A percentile compares a stretch with the other conserved stretches of the same genome.
phyloP scores from a whole-genome alignment of 805 yeast genomes.

The Phaffomyces antillensis region DNA sequence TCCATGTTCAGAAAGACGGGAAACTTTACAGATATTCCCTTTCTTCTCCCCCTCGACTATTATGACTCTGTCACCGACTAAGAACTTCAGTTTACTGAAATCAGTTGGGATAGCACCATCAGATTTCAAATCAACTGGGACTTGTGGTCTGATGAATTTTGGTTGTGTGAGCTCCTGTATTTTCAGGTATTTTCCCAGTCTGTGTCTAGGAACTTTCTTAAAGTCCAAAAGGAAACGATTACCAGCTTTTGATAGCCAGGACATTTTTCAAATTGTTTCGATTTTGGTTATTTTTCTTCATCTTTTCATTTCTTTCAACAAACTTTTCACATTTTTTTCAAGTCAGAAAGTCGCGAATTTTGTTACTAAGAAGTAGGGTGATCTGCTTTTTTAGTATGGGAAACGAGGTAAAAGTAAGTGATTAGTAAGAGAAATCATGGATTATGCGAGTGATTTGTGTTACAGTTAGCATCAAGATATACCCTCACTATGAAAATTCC shows the following conservation, averaged over 20 bases:
- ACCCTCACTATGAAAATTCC: too few relatives aligned
- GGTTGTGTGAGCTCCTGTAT: conserved; percentile 27
- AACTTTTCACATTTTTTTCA: not conserved
- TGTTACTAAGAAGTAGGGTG: not conserved
- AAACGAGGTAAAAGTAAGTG: too few relatives aligned
- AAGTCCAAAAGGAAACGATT: conserved; percentile 27
- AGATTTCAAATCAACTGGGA: conserved; percentile 25
- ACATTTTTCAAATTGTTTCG: conserved; percentile 8
- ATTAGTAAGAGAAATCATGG: too few relatives aligned
- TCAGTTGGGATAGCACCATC: conserved; percentile 32
- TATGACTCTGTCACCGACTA: conserved; percentile 74
- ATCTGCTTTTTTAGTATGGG: too few relatives aligned
- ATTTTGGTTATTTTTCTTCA: too few relatives aligned
- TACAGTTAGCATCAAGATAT: too few relatives aligned
- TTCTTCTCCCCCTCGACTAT: conserved; percentile 60
- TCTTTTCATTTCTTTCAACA: not conserved
- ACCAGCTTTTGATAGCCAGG: conserved; percentile 30
- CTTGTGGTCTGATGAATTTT: conserved; percentile 28
- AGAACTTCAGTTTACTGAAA: conserved; percentile 50
- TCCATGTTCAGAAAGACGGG: conserved; percentile 53
- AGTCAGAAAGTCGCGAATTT: not conserved
- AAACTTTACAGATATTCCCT: conserved; percentile 69
- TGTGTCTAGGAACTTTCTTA: conserved; percentile 24
- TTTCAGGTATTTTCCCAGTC: conserved; percentile 25
- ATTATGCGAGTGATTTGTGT: too few relatives aligned